Evolutionary conservation across 257 asterid genomes (phyloP).

Genomic region (Leonotis leonurus): DNA sequence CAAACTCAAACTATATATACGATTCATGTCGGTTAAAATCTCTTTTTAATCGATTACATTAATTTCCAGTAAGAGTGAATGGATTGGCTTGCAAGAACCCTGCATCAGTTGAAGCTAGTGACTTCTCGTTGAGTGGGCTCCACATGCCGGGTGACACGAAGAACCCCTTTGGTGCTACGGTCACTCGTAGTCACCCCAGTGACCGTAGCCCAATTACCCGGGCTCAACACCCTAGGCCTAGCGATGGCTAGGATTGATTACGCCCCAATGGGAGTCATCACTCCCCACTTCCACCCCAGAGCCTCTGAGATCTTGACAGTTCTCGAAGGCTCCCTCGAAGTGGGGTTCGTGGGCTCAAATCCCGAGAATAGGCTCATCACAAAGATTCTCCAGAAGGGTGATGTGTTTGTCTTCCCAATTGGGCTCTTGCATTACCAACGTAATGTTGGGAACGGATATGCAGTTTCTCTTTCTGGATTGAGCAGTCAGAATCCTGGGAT

Average conservation of each 20-base stretch:
- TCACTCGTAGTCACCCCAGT: not conserved
- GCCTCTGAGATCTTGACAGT: not conserved
- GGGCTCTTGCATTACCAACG: slow-evolving; percentile 22
- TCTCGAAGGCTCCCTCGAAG: not conserved
- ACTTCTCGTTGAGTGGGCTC: slow-evolving; percentile 1
- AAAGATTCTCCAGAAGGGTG: not conserved
- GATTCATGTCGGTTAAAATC: too few relatives aligned
- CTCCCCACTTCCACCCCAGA: not conserved
- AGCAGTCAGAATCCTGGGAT: slow-evolving; percentile 19
- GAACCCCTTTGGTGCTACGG: not conserved
- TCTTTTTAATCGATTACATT: not conserved
- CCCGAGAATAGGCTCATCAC: not conserved
- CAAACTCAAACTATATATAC: too few relatives aligned
- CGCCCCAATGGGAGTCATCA: not conserved
- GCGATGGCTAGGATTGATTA: not conserved
- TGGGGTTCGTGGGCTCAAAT: not conserved
- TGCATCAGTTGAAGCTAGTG: not conserved
- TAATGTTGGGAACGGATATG: slow-evolving; percentile 17
- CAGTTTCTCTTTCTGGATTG: slow-evolving; percentile 12
- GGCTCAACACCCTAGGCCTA: not conserved
- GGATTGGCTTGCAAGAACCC: not conserved
- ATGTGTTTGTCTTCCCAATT: not conserved
- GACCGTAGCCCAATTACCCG: not conserved
- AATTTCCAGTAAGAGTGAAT: not conserved
- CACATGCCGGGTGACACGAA: not conserved